Percentiles rank a stretch among this genome's conserved stretches.
phyloP scores from a whole-genome alignment of 768 basidiomycete species.

The Sarcodon aspratus region DNA sequence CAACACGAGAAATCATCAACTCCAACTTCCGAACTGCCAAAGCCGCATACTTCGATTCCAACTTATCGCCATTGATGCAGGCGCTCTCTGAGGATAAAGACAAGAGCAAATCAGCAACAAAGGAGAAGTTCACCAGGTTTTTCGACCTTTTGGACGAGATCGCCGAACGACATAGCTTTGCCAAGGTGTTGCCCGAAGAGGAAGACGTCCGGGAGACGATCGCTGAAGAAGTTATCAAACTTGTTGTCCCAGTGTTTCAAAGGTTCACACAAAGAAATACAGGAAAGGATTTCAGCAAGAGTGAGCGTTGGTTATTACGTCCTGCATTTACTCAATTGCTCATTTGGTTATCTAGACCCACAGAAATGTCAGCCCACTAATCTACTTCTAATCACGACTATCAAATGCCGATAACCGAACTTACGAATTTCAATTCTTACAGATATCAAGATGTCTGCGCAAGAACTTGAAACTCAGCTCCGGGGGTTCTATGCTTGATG shows the following conservation, averaged over 20 bases:
- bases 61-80: conserved; percentile 71
- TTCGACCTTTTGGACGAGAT: conserved; percentile 75
- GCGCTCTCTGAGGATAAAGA: conserved; percentile 36
- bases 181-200: conserved; percentile 58
- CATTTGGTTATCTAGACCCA: conserved; percentile 38
- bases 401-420: background rate
- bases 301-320: conserved; percentile 26
- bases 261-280: conserved; percentile 64
- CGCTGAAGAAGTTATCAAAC: conserved; percentile 63
- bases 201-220: conserved; percentile 35
- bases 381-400: background rate
- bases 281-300: conserved; percentile 81
- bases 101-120: conserved; percentile 48
- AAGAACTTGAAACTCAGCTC: conserved; percentile 64
- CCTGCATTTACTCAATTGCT: background rate
- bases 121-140: conserved; percentile 78
- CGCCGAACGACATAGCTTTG: conserved; percentile 61
- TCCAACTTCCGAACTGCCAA: conserved; percentile 73
- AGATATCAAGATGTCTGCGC: conserved; percentile 74
- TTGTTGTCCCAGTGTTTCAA: conserved; percentile 66
- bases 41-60: conserved; percentile 75
- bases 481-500: conserved; percentile 39
- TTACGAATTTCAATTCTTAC: conserved; percentile 3
- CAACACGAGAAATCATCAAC: conserved; percentile 49
- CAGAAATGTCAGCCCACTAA: conserved; percentile 42